Evolutionary conservation across 176 grass and related monocot species (phyloP).

Genomic region (Bolboschoenus planiculmis): DNA sequence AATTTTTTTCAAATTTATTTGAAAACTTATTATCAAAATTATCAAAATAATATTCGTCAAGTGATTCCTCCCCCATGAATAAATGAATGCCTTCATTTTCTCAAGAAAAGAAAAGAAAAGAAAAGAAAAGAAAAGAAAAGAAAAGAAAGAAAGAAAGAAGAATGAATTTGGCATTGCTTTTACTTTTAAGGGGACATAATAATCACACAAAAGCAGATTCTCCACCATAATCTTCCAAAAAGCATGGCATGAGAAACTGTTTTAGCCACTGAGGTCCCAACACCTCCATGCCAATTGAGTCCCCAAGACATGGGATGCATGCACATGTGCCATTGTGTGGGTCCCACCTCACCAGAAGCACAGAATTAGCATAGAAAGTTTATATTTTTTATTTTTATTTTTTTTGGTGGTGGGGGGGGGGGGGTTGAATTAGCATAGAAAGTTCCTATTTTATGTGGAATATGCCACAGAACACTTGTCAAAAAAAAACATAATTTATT

Average conservation of each 20-base stretch:
- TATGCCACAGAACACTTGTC: too few relatives aligned
- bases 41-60: too few relatives aligned
- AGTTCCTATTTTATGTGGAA: not conserved
- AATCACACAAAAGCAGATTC: not conserved
- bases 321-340: not conserved
- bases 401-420: too few relatives aligned
- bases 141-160: too few relatives aligned
- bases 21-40: too few relatives aligned
- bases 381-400: too few relatives aligned
- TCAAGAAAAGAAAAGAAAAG: too few relatives aligned
- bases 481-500: too few relatives aligned
- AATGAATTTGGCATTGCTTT: not conserved
- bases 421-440: not conserved
- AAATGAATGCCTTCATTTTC: too few relatives aligned
- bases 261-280: not conserved
- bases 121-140: too few relatives aligned
- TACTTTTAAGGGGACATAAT: not conserved
- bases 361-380: not conserved
- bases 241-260: not conserved
- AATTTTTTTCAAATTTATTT: too few relatives aligned
- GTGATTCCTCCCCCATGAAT: too few relatives aligned
- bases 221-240: not conserved
- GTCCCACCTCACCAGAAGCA: not conserved
- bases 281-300: not conserved
- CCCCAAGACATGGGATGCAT: not conserved